Conservation (phyloP, 345 rosid species). For the Cochlearia excelsa region DNA sequence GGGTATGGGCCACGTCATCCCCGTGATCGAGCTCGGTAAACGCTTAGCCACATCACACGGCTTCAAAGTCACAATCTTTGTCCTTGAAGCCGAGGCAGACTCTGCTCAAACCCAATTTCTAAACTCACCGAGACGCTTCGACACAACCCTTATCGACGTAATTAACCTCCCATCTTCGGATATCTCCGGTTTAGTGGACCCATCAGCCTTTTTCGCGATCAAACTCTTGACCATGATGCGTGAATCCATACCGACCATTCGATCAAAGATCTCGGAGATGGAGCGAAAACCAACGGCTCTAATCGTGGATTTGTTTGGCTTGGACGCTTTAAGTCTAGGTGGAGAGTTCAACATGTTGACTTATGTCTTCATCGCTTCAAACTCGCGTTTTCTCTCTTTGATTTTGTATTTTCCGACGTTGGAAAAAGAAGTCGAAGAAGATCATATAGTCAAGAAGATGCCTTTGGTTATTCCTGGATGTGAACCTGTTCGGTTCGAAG, state of each 20-base stretch:
- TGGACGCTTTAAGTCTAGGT: conserved; percentile 44
- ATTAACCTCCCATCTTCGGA: conserved; percentile 43
- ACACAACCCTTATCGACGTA: conserved; percentile 26
- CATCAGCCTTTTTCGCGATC: conserved; percentile 25
- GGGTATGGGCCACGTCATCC: conserved; percentile 37
- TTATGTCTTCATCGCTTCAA: conserved; percentile 41
- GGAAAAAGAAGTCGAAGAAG: conserved; percentile 23
- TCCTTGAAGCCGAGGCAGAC: conserved; percentile 35
- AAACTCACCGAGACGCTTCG: conserved; percentile 15
- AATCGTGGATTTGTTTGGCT: conserved; percentile 49
- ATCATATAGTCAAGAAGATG: conserved; percentile 28
- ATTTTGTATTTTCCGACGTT: conserved; percentile 31
- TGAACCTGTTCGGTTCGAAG: conserved; percentile 44
- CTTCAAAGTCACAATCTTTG: conserved; percentile 30
- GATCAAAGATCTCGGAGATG: conserved; percentile 40
- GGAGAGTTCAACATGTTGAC: conserved; percentile 47
- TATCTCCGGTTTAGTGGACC: conserved; percentile 38
- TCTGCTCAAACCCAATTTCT: conserved; percentile 37
- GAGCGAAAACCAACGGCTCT: conserved; percentile 40
- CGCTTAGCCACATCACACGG: conserved; percentile 29
- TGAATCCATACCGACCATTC: conserved; percentile 38
- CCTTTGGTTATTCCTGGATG: conserved; percentile 53
- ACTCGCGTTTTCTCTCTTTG: conserved; percentile 48
- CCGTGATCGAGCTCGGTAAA: conserved; percentile 36
- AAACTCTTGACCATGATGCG: conserved; percentile 40